Evolutionary conservation across 129 eudicot species (phyloP), one percentile per base, ranked within the genome.

Genomic region (Solidago caesia): DNA sequence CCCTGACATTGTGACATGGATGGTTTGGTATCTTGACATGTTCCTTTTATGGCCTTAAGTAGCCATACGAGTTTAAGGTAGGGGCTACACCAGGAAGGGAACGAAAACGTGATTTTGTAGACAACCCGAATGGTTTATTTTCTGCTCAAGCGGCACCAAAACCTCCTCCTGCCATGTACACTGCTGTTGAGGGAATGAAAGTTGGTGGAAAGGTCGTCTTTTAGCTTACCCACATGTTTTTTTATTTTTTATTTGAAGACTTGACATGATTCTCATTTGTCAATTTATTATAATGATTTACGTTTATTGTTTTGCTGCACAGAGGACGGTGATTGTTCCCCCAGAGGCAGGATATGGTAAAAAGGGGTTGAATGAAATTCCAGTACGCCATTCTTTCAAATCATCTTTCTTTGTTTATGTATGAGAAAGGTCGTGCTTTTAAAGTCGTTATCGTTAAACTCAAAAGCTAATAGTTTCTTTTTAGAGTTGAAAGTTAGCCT

Each of bases 141-240:
- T 94, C 99, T 27, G 97, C 99, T 61, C 99, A 94, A 86, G 99
- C 99, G 33, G 88, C 99, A 72, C 99, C 99, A 10, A 94, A 94
- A 81, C 99, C 99, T 67, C 99, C 99, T 29, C 87, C 93, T 12
- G 96, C 96, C 33, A 86, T 94, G 99, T 94, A 94, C 72, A 68
- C 77, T 0, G 70, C 82, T 45, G 85, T 84, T 68, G 91, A 88
- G 82, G 99, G 99, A 59, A 94, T 94, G 99, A 91, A 75, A 91
- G 94, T 90, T 61, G 99, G 97, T 21, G 99, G 99, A 57, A 91
- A 91, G 92, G 99, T 91, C 75, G 7, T 43, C 4, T 33, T 27
- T 39, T 3, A 3, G 25, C 47, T 14, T 65, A 44, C 8, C 69
- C 58, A 78, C 67, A n/a, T 65, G 15, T 46, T 16, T 25, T 51